A percentile compares a stretch with the other conserved stretches of the same genome.
Evolutionary conservation across 31 red algal genomes (phyloP).

Genomic region (Asparagopsis taxiformis): DNA sequence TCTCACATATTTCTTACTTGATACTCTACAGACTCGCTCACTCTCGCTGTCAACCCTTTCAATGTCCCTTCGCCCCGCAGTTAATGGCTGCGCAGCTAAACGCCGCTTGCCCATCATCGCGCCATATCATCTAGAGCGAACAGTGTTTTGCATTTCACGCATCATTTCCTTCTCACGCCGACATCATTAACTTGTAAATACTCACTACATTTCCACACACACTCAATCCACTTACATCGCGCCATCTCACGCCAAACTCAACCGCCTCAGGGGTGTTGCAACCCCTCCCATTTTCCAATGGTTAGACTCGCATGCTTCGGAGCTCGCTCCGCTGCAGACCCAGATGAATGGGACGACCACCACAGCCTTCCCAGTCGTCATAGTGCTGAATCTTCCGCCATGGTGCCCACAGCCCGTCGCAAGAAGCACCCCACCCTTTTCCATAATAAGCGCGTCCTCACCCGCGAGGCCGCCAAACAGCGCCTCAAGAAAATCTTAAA

Average conservation of each 20-base stretch:
- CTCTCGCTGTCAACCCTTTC: too few relatives aligned
- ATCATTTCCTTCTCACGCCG: too few relatives aligned
- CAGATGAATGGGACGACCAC: slow-evolving; percentile 55
- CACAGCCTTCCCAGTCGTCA: slow-evolving; percentile 24
- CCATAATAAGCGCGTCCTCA: slow-evolving; percentile 60
- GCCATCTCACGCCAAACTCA: not conserved
- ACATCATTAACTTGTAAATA: too few relatives aligned
- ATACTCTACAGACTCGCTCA: too few relatives aligned
- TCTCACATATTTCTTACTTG: too few relatives aligned
- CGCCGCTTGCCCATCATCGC: too few relatives aligned
- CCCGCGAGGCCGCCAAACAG: slow-evolving; percentile 65
- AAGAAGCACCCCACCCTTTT: slow-evolving; percentile 29
- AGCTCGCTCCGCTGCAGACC: not conserved
- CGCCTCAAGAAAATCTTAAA: slow-evolving; percentile 69
- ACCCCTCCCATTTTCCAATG: slow-evolving; percentile 6
- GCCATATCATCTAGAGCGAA: too few relatives aligned
- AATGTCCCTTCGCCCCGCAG: too few relatives aligned
- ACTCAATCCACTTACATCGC: too few relatives aligned
- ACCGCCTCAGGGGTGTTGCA: not conserved
- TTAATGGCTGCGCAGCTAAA: too few relatives aligned
- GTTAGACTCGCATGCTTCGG: slow-evolving; percentile 58
- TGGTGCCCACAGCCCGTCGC: slow-evolving; percentile 23
- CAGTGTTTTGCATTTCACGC: too few relatives aligned
- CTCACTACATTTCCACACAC: too few relatives aligned
- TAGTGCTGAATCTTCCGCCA: slow-evolving; percentile 21